A percentile compares a stretch with the other conserved stretches of the same genome.
phyloP scores from a whole-genome alignment of 2,329 filamentous ascomycete genomes.

The Colletotrichum aenigma region DNA sequence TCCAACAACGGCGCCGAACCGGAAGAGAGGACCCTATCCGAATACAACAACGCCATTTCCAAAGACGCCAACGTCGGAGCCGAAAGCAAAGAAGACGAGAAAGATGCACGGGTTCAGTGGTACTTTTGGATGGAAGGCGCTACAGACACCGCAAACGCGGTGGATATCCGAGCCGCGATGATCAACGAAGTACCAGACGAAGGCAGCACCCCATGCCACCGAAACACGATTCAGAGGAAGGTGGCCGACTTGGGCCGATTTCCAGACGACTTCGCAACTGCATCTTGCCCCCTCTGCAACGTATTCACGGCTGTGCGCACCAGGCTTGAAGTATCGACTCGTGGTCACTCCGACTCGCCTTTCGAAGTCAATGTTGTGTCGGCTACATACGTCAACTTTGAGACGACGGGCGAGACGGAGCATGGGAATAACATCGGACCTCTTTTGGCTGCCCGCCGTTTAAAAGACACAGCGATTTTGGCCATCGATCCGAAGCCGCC shows the following conservation, averaged over 20 bases:
- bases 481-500: neutral
- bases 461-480: neutral
- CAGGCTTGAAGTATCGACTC: neutral
- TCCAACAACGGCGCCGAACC: neutral
- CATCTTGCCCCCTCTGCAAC: neutral
- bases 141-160: neutral
- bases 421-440: neutral
- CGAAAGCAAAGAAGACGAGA: neutral
- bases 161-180: neutral
- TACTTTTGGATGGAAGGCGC: neutral
- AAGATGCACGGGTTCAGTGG: neutral
- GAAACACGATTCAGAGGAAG: neutral
- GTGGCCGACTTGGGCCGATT: neutral
- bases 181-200: neutral
- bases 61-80: neutral
- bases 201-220: neutral
- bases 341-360: neutral
- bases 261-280: neutral
- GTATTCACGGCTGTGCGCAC: neutral
- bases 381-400: neutral
- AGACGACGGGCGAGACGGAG: neutral
- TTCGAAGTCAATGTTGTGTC: neutral
- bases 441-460: neutral
- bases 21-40: neutral
- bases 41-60: neutral